Evolutionary conservation across 1,139 yeast genomes (phyloP).

Genomic region (Hyphopichia fennica): DNA sequence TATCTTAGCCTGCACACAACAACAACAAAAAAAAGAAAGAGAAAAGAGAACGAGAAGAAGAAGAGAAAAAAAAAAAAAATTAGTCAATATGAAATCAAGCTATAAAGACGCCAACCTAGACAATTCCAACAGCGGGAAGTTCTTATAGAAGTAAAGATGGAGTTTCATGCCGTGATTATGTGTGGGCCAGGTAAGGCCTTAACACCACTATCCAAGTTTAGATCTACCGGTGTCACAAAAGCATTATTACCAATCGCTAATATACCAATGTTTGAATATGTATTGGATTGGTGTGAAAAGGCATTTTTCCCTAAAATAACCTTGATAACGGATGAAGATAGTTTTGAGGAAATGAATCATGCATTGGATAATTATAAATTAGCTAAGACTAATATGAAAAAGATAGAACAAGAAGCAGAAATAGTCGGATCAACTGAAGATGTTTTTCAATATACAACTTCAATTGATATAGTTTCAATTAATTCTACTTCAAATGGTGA

Average conservation of each 20-base stretch:
- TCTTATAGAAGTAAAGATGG: slow-evolving; percentile 62
- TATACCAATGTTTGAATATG: slow-evolving; percentile 85
- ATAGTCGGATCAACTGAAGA: slow-evolving; percentile 6
- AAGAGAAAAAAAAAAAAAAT: background rate
- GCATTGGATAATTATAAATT: slow-evolving; percentile 54
- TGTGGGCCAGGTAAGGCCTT: slow-evolving; percentile 83
- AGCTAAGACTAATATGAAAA: slow-evolving; percentile 9
- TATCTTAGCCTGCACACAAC: background rate
- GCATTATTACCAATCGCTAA: slow-evolving; percentile 89
- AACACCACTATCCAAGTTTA: slow-evolving; percentile 65
- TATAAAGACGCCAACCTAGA: background rate
- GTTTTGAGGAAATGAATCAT: slow-evolving; percentile 22
- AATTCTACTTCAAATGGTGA: slow-evolving; percentile 64
- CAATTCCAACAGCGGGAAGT: background rate
- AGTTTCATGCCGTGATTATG: slow-evolving; percentile 84
- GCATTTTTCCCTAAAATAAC: slow-evolving; percentile 69
- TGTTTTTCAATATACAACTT: slow-evolving; percentile 10
- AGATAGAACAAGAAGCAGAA: slow-evolving; percentile 8
- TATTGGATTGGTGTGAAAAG: slow-evolving; percentile 87
- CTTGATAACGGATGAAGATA: slow-evolving; percentile 32
- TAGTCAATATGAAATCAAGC: background rate
- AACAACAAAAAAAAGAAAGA: slow-evolving; percentile 4
- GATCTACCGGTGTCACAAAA: slow-evolving; percentile 68
- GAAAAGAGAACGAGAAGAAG: background rate
- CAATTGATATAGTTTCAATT: slow-evolving; percentile 48